A percentile compares a stretch with the other conserved stretches of the same genome.
These are phyloP conservation scores for Starmerella khaoyaiensis DNA, from an alignment of 805 yeast genomes.

Conservation along the genomic window DNA sequence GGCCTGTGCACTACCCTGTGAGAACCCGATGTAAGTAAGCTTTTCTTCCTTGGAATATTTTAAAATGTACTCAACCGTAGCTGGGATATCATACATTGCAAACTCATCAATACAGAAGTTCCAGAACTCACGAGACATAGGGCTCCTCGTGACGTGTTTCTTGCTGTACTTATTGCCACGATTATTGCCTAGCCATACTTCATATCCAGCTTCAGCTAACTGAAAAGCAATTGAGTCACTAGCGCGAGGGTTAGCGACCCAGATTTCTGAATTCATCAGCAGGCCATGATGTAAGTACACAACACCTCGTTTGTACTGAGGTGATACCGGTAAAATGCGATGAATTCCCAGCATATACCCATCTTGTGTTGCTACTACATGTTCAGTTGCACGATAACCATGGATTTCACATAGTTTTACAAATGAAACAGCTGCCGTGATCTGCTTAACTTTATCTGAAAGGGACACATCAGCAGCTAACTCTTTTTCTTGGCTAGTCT, in stretches of 20 bases:
- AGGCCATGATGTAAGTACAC: conserved; percentile 87
- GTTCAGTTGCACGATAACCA: conserved; percentile 63
- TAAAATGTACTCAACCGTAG: conserved; percentile 61
- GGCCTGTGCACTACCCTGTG: conserved; percentile 91
- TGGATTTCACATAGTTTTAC: conserved; percentile 53
- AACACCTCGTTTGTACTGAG: conserved; percentile 28
- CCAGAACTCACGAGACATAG: conserved; percentile 54
- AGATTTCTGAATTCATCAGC: conserved; percentile 75
- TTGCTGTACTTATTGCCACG: conserved; percentile 87
- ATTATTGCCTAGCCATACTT: conserved; percentile 89
- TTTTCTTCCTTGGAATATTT: conserved; percentile 33
- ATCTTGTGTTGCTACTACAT: conserved; percentile 64
- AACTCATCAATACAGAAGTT: conserved; percentile 83
- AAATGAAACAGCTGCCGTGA: conserved; percentile 28
- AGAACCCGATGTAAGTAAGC: conserved; percentile 71
- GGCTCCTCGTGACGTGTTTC: conserved; percentile 45
- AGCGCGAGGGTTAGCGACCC: conserved; percentile 44
- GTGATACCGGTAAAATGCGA: conserved; percentile 33
- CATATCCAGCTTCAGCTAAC: conserved; percentile 73
- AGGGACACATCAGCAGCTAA: conserved; percentile 9
- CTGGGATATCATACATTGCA: conserved; percentile 81
- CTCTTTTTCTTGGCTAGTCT: conserved; percentile 7
- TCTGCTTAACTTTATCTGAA: conserved; percentile 2
- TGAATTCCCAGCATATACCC: conserved; percentile 67
- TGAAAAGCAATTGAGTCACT: conserved; percentile 56